Evolutionary conservation across 2,329 filamentous ascomycete genomes (phyloP).

Genomic region (Claviceps arundinis): DNA sequence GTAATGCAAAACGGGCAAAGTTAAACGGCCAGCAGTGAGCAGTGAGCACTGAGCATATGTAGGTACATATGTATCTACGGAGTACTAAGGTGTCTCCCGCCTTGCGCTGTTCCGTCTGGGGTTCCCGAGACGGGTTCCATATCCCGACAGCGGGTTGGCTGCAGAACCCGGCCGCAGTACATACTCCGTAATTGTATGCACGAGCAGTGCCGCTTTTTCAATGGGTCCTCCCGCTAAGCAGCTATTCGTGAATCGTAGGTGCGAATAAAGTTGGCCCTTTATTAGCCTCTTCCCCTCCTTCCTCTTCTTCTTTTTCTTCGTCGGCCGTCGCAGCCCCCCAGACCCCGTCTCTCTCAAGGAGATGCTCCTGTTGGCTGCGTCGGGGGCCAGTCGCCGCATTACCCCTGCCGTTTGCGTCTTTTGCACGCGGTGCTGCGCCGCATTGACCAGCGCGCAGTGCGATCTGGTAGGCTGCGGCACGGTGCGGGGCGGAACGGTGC

Average conservation of each 20-base stretch:
- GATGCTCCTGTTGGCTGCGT: neutral
- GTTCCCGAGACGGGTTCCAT: constrained; percentile 19
- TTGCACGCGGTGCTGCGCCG: neutral
- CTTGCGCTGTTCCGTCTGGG: constrained; percentile 10
- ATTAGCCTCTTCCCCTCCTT: neutral
- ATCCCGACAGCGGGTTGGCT: constrained; percentile 21
- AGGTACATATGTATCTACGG: no score
- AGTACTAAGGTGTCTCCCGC: neutral
- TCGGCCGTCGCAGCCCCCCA: neutral
- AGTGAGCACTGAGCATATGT: no score
- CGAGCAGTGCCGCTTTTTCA: constrained; percentile 14
- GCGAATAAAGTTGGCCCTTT: neutral
- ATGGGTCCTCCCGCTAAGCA: constrained; percentile 7
- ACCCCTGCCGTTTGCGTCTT: neutral
- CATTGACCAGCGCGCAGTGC: no score
- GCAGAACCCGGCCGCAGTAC: constrained; percentile 26
- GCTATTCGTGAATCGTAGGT: neutral
- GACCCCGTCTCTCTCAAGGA: neutral
- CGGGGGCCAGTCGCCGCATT: neutral
- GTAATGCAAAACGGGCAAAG: no score
- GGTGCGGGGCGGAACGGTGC: neutral
- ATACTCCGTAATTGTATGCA: constrained; percentile 11
- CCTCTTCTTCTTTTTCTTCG: neutral
- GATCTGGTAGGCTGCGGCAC: neutral
- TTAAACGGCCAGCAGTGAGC: no score